phyloP scores from a whole-genome alignment of 1,284 basidiomycete species.

The Heimioporus retisporus region DNA sequence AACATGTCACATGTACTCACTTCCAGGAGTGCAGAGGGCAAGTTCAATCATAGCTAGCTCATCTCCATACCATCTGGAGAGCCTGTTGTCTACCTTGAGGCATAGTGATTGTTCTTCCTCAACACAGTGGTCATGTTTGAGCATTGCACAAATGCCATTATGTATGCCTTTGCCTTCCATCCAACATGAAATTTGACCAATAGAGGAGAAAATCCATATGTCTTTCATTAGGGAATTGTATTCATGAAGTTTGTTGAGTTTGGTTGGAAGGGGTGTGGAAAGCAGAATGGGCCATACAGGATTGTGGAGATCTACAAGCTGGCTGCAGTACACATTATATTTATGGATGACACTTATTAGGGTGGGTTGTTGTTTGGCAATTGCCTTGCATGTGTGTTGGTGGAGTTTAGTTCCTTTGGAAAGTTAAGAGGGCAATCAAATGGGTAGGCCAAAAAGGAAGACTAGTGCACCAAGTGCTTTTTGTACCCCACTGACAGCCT shows the following conservation, averaged over 20 bases:
- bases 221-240: constrained; percentile 47
- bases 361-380: constrained; percentile 8
- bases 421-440: background rate
- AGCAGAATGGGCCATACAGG: background rate
- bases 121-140: constrained; percentile 39
- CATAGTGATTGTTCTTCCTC: constrained; percentile 38
- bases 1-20: background rate
- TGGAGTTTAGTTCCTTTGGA: constrained; percentile 16
- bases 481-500: constrained; percentile 45
- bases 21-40: background rate
- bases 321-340: constrained; percentile 16
- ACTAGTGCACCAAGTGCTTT: constrained; percentile 41
- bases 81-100: constrained; percentile 33
- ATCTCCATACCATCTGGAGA: constrained; percentile 22
- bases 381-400: constrained; percentile 16
- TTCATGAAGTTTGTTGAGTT: constrained; percentile 33
- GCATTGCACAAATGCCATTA: constrained; percentile 43
- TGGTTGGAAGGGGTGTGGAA: background rate
- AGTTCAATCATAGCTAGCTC: constrained; percentile 10
- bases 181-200: constrained; percentile 41
- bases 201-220: constrained; percentile 46
- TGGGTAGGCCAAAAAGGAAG: too few species aligned
- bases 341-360: constrained; percentile 18
- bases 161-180: constrained; percentile 44
- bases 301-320: constrained; percentile 2